Conservation (phyloP, 2,329 filamentous ascomycete genomes). For the Hypocreales sp. region DNA sequence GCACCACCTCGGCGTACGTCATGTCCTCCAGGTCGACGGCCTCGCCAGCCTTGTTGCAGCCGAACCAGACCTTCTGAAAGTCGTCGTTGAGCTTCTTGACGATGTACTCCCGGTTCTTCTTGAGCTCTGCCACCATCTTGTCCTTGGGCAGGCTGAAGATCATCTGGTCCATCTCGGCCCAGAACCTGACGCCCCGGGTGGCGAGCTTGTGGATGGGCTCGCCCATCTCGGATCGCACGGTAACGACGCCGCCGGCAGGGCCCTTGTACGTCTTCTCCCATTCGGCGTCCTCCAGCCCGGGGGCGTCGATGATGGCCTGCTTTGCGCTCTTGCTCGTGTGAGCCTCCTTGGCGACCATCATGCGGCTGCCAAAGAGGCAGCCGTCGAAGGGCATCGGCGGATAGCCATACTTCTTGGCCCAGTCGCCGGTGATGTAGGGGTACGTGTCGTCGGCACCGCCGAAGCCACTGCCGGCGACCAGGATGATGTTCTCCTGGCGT, state of each 20-base stretch:
- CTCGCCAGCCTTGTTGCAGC: conserved; percentile 64
- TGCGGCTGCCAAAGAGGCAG: conserved; percentile 76
- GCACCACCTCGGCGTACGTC: conserved; percentile 82
- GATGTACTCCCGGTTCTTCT: conserved; percentile 79
- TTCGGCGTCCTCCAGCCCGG: conserved; percentile 63
- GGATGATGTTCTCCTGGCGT: conserved; percentile 70
- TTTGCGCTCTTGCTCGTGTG: conserved; percentile 79
- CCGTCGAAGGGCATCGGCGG: conserved; percentile 92
- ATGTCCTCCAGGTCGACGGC: conserved; percentile 86
- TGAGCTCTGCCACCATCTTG: conserved; percentile 74
- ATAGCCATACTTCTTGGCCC: conserved; percentile 78
- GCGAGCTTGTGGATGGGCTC: conserved; percentile 98
- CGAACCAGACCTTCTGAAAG: conserved; percentile 96
- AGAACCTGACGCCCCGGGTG: conserved; percentile 88
- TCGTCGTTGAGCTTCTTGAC: conserved; percentile 93
- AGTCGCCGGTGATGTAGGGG: conserved; percentile 77
- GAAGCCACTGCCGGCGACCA: conserved; percentile 84
- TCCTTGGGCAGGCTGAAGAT: conserved; percentile 95
- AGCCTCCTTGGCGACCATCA: conserved; percentile 91
- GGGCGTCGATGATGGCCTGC: conserved; percentile 75
- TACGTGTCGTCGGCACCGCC: conserved; percentile 83
- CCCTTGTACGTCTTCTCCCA: conserved; percentile 95
- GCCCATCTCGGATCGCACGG: conserved; percentile 96
- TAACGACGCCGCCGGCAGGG: conserved; percentile 83
- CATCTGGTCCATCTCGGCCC: conserved; percentile 98